Percentiles rank a stretch among this genome's conserved stretches.
phyloP scores from a whole-genome alignment of 2,329 filamentous ascomycete genomes.

The Sporothrix humicola region DNA sequence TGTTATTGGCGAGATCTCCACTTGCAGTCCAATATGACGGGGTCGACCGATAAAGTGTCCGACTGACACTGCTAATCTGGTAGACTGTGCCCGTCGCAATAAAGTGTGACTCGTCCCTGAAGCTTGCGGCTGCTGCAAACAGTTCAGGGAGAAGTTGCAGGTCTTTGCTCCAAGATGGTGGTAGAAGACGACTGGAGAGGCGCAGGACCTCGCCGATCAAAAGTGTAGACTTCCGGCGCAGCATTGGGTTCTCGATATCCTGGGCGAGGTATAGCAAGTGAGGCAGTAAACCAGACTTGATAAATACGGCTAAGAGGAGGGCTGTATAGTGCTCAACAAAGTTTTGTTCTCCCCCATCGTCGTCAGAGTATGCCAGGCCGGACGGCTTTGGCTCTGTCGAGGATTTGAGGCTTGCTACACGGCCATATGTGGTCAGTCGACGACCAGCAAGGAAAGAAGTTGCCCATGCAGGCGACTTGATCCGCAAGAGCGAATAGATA shows the following conservation, averaged over 20 bases:
- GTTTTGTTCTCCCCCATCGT: constrained; percentile 75
- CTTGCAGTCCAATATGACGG: constrained; percentile 53
- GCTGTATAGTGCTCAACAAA: constrained; percentile 95
- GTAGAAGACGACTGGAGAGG: constrained; percentile 83
- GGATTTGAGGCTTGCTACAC: constrained; percentile 81
- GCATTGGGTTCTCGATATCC: constrained; percentile 67
- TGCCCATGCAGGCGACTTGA: constrained; percentile 94
- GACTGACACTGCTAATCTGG: constrained; percentile 96
- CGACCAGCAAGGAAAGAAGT: constrained; percentile 93
- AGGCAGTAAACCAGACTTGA: constrained; percentile 76
- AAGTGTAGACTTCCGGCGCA: constrained; percentile 88
- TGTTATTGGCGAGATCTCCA: constrained; percentile 45
- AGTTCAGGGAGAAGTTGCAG: constrained; percentile 88
- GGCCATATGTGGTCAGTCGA: constrained; percentile 92
- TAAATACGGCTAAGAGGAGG: constrained; percentile 80
- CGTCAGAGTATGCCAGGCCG: constrained; percentile 61
- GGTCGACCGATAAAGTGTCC: constrained; percentile 83
- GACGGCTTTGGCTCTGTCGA: constrained; percentile 50
- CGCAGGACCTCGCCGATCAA: constrained; percentile 91
- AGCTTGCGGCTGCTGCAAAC: constrained; percentile 75
- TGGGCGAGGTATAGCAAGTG: constrained; percentile 68
- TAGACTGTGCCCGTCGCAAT: constrained; percentile 90
- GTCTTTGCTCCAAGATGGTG: constrained; percentile 78
- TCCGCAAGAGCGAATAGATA: constrained; percentile 78
- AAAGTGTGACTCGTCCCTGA: constrained; percentile 74